phyloP scores from a whole-genome alignment of 169 alveolate genomes.

The Plasmodium coatneyi region DNA sequence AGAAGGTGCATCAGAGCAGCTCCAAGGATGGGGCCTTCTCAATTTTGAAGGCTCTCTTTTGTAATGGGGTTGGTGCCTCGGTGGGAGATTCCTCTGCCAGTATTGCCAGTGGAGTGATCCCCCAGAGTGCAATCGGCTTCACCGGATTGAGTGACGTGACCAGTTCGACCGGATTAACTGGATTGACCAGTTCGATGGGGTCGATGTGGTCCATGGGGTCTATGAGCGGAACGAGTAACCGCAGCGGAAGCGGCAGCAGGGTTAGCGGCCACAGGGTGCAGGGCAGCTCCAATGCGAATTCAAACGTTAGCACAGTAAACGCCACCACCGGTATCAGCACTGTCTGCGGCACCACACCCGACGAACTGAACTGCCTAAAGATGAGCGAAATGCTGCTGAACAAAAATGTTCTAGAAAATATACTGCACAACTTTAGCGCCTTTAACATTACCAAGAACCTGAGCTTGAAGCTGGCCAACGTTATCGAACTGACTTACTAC shows the following conservation, averaged over 20 bases:
- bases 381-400: slow-evolving; percentile 23
- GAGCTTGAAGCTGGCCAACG: slow-evolving; percentile 1
- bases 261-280: neutral
- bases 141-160: neutral
- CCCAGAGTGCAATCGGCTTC: neutral
- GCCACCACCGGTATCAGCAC: too few relatives aligned
- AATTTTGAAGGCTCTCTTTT: slow-evolving; percentile 15
- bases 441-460: slow-evolving; percentile 17
- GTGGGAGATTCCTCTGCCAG: neutral
- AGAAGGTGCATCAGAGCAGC: slow-evolving; percentile 9
- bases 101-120: neutral
- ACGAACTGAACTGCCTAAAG: neutral
- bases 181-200: neutral
- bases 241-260: neutral
- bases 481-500: slow-evolving; percentile 43
- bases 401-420: slow-evolving; percentile 19
- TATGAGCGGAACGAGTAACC: neutral
- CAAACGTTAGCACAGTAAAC: neutral
- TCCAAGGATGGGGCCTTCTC: slow-evolving; percentile 12
- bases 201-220: neutral
- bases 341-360: neutral
- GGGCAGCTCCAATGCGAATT: neutral
- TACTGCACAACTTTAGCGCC: slow-evolving; percentile 7
- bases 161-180: neutral
- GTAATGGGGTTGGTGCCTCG: neutral